phyloP scores from a whole-genome alignment of 768 basidiomycete species.

The Auriscalpium orientale region DNA sequence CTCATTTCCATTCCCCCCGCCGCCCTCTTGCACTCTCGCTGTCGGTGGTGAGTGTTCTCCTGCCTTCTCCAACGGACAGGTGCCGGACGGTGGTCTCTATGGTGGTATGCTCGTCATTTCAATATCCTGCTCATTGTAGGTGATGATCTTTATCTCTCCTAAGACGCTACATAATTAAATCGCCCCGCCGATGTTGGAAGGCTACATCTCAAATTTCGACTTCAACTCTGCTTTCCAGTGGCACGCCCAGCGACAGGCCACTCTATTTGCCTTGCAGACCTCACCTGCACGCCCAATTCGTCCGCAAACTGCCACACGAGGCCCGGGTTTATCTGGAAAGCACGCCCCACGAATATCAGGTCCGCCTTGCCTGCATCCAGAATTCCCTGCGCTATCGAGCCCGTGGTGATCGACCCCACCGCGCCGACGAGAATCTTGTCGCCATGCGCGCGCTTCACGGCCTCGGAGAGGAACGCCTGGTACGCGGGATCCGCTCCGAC shows the following conservation, averaged over 20 bases:
- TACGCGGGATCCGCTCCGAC: constrained; percentile 25
- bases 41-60: too few relatives aligned
- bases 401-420: constrained; percentile 51
- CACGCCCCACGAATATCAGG: constrained; percentile 28
- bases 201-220: too few relatives aligned
- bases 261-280: constrained; percentile 44
- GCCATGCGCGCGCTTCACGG: constrained; percentile 40
- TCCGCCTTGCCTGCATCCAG: constrained; percentile 55
- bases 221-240: too few relatives aligned
- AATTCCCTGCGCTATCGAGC: constrained; percentile 48
- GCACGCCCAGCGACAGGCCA: constrained; percentile 40
- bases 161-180: too few relatives aligned
- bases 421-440: constrained; percentile 38
- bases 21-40: too few relatives aligned
- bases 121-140: too few relatives aligned
- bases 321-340: constrained; percentile 57
- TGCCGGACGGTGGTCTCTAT: too few relatives aligned
- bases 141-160: too few relatives aligned
- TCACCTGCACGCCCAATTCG: constrained; percentile 42
- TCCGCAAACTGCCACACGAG: constrained; percentile 44
- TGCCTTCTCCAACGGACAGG: too few relatives aligned
- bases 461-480: constrained; percentile 52
- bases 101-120: too few relatives aligned
- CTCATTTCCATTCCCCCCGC: too few relatives aligned
- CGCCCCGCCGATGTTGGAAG: too few relatives aligned